Percentiles rank a stretch among this genome's conserved stretches.
phyloP scores from a whole-genome alignment of 441 rosid species.

The Gossypium aridum region DNA sequence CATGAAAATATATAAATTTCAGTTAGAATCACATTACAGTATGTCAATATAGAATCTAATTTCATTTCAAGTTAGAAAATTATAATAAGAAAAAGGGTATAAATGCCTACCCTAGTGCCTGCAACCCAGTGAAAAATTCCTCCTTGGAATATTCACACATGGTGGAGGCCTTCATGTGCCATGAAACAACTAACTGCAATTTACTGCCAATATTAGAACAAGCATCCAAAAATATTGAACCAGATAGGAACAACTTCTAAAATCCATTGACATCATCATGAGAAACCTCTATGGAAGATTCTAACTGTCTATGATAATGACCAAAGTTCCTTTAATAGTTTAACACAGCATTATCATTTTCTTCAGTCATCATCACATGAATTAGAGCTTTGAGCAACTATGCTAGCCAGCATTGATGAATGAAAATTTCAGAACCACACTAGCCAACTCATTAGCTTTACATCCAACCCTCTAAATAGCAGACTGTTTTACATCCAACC shows the following conservation, averaged over 20 bases:
- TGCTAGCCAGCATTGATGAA: neutral
- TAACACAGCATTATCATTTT: neutral
- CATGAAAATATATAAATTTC: constrained; percentile 23
- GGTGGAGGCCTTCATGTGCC: constrained; percentile 99
- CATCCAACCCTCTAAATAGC: neutral
- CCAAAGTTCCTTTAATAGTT: neutral
- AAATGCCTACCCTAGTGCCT: constrained; percentile 63
- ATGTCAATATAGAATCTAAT: constrained; percentile 4
- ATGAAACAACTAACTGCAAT: constrained; percentile 87
- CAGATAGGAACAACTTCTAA: neutral
- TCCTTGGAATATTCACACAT: constrained; percentile 94
- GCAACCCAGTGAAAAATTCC: constrained; percentile 80
- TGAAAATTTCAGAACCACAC: neutral
- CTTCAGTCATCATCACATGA: neutral
- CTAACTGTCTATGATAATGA: neutral
- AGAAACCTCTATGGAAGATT: neutral
- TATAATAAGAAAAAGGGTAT: neutral
- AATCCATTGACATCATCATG: neutral
- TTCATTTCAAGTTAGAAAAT: neutral
- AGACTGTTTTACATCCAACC: neutral
- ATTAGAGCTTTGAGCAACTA: neutral
- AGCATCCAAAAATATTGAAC: neutral
- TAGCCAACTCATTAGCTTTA: neutral
- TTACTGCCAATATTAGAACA: constrained; percentile 3
- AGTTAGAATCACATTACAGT: constrained; percentile 10